Evolutionary conservation across 257 asterid genomes (phyloP).

Genomic region (Verbascum thapsus): DNA sequence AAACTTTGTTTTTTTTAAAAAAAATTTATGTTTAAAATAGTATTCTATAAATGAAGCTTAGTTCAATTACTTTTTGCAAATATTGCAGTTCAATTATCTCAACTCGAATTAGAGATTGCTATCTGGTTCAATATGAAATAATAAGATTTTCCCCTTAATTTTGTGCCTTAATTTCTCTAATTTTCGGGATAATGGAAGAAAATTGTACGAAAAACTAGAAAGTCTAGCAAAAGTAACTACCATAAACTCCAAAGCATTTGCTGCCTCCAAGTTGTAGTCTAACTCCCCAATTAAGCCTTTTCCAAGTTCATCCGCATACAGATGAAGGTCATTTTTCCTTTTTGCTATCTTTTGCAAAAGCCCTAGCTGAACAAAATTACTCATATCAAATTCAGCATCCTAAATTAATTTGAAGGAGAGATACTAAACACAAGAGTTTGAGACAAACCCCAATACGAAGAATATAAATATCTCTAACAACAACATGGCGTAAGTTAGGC

Average conservation of each 20-base stretch:
- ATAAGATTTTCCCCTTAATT: conserved; percentile 6
- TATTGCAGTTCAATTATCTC: not conserved
- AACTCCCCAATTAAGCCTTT: conserved; percentile 94
- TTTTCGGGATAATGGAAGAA: conserved; percentile 11
- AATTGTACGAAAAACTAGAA: conserved; percentile 14
- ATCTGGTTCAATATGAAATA: conserved; percentile 24
- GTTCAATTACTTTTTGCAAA: not conserved
- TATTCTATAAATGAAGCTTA: not conserved
- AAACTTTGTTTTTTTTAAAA: not conserved
- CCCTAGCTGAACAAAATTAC: conserved; percentile 68
- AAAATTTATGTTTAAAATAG: not conserved
- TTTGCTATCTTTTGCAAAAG: conserved; percentile 77
- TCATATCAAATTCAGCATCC: conserved; percentile 33
- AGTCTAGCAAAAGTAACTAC: conserved; percentile 39
- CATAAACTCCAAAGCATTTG: conserved; percentile 81
- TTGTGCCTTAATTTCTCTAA: conserved; percentile 2
- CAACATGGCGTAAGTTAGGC: conserved; percentile 74
- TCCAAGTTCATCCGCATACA: conserved; percentile 97
- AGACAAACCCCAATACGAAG: conserved; percentile 90
- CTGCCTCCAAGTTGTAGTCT: conserved; percentile 92
- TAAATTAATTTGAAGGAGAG: conserved; percentile 16
- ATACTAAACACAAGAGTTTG: conserved; percentile 27
- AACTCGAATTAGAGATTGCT: conserved; percentile 10
- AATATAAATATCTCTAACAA: conserved; percentile 85
- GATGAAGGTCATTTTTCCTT: conserved; percentile 79